Evolutionary conservation across 1,139 yeast species (phyloP), one percentile per base, ranked within the genome.

Genomic region (Geotrichum aggregatum): DNA sequence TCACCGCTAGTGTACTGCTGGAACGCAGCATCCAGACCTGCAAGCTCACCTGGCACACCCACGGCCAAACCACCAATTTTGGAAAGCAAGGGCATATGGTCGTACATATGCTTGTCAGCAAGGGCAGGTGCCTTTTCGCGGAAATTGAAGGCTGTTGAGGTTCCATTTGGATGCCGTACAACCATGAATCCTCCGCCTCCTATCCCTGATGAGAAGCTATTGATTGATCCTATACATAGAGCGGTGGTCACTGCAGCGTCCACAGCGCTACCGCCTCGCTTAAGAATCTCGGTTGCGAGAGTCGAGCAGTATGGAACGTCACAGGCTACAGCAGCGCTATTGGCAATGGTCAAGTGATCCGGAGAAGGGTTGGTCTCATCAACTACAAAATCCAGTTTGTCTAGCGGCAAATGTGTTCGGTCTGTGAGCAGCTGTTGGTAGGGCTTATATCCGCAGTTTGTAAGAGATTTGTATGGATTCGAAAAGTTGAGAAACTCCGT

Each of bases 161-260:
- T 74, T 4, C 75, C 76, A 36, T 70, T 67, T 28, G 69, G 66
- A 41, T 62, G 66, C 40, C 78, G 74, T 44, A 86, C 79, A 1
- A 85, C 76, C 46, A 87, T 84, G 63, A 78, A 87, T 0, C 85
- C 87, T 8, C 97, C 97, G 3, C 98, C 98, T 1, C 98, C 98
- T 47, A 91, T 81, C 0, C 98, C 98, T 3, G 94, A 82, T 46
- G 91, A 84, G 64, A 82, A 89, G 56, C 89, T 82, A 64, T 87
- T 87, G 40, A 87, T 71, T 53, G 87, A 76, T 1, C 98, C 98
- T 36, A 92, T 80, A 66, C 98, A 92, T 26, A 92, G 73, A 0
- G 95, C 88, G 18, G 87, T 87, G 0, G 96, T 85, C 1, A 92
- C 83, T 0, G 96, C 88, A 0, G 97, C 95, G 66, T 92, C 98